Evolutionary conservation across 768 basidiomycete genomes (phyloP).

Genomic region (Hericium coralloides): DNA sequence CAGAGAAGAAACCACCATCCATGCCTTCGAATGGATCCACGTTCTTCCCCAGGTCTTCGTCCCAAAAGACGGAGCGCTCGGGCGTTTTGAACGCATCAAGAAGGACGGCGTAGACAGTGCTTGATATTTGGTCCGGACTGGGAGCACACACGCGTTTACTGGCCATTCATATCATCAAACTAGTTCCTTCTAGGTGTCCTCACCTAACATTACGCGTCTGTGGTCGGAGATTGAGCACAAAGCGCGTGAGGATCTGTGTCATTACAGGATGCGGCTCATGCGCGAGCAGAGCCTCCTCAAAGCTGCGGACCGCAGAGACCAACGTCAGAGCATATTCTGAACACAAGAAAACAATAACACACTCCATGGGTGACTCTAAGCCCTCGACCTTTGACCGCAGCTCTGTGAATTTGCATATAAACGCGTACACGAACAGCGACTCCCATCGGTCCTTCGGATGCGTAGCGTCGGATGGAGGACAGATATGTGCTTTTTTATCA

Average conservation of each 20-base stretch:
- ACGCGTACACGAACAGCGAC: constrained; percentile 75
- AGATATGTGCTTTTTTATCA: constrained; percentile 44
- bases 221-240: constrained; percentile 75
- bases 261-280: constrained; percentile 66
- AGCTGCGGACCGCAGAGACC: constrained; percentile 32
- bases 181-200: constrained; percentile 29
- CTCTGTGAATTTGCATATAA: constrained; percentile 76
- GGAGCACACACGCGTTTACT: constrained; percentile 25
- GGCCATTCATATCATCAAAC: constrained; percentile 23
- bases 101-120: constrained; percentile 60
- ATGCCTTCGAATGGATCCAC: constrained; percentile 63
- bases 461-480: constrained; percentile 49
- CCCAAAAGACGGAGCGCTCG: constrained; percentile 76
- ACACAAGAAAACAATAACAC: constrained; percentile 27
- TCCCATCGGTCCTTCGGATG: constrained; percentile 86
- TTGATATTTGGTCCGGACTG: constrained; percentile 77
- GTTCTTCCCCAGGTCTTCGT: constrained; percentile 56
- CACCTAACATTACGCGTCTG: constrained; percentile 88
- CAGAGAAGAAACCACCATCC: constrained; percentile 68
- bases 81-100: constrained; percentile 64
- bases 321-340: not conserved
- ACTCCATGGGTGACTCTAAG: constrained; percentile 78
- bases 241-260: constrained; percentile 62
- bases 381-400: constrained; percentile 71
- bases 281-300: constrained; percentile 71